Percentiles rank a stretch among this genome's conserved stretches.
These are phyloP conservation scores for Starmera quercuum DNA, from an alignment of 805 yeast genomes.

Conservation along the genomic window DNA sequence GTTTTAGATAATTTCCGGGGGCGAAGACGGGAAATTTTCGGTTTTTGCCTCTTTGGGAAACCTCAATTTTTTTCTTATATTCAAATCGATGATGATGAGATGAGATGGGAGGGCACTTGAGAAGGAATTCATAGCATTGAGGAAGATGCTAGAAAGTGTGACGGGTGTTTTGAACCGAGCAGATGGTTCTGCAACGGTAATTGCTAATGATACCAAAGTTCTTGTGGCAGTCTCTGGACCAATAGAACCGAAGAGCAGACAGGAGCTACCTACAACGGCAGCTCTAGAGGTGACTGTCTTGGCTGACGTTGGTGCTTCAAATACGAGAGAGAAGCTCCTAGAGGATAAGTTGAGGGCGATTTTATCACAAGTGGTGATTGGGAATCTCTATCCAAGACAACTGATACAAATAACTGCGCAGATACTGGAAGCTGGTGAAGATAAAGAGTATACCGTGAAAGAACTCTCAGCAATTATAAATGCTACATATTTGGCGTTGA, in stretches of 20 bases:
- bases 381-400: slow-evolving; percentile 71
- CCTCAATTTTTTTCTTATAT: too few relatives aligned
- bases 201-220: slow-evolving; percentile 45
- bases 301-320: slow-evolving; percentile 71
- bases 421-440: slow-evolving; percentile 46
- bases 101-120: not conserved
- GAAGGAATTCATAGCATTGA: too few relatives aligned
- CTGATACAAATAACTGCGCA: slow-evolving; percentile 65
- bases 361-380: slow-evolving; percentile 50
- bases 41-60: too few relatives aligned
- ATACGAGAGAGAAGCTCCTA: slow-evolving; percentile 65
- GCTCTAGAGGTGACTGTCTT: slow-evolving; percentile 72
- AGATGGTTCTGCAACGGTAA: slow-evolving; percentile 72
- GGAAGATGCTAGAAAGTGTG: slow-evolving; percentile 5
- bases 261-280: slow-evolving; percentile 75
- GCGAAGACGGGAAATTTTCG: too few relatives aligned
- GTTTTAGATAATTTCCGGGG: too few relatives aligned
- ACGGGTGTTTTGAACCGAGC: slow-evolving; percentile 40
- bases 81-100: not conserved
- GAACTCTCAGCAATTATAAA: slow-evolving; percentile 39
- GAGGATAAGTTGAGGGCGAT: slow-evolving; percentile 65
- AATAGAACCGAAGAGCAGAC: slow-evolving; percentile 72
- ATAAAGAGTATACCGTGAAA: slow-evolving; percentile 19
- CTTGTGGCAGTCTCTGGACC: slow-evolving; percentile 87
- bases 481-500: slow-evolving; percentile 62